A percentile compares a stretch with the other conserved stretches of the same genome.
Conservation (phyloP, 164 flowering plant genomes). For the Euptelea pleiosperma region DNA sequence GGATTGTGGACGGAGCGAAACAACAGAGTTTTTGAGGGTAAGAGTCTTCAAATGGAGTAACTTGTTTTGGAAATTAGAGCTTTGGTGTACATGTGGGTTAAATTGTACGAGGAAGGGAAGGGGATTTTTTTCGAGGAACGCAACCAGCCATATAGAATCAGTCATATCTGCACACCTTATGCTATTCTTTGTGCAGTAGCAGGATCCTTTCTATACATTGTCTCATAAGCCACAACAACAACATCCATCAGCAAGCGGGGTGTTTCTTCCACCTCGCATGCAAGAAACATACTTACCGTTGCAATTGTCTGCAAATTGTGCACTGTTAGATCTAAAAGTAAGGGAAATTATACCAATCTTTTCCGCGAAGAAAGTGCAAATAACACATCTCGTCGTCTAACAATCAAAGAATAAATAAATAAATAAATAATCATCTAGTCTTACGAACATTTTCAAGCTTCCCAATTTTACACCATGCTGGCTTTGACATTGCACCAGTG, state of each 20-base stretch:
- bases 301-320: constrained; percentile 51
- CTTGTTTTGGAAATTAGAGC: too few relatives aligned
- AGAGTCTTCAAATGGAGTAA: too few relatives aligned
- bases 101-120: too few relatives aligned
- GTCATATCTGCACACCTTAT: constrained; percentile 32
- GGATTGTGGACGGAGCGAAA: too few relatives aligned
- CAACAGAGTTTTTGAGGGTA: too few relatives aligned
- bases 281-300: constrained; percentile 61
- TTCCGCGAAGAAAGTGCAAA: too few relatives aligned
- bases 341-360: too few relatives aligned
- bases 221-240: constrained; percentile 52
- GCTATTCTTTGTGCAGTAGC: constrained; percentile 46
- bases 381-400: not conserved
- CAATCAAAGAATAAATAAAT: not conserved
- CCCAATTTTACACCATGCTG: not conserved
- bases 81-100: too few relatives aligned
- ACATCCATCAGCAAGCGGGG: constrained; percentile 49
- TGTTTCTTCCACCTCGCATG: constrained; percentile 59
- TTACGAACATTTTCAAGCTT: not conserved
- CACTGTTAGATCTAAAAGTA: not conserved
- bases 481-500: too few relatives aligned
- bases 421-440: too few relatives aligned
- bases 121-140: too few relatives aligned
- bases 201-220: constrained; percentile 43
- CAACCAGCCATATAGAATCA: constrained; percentile 5